Evolutionary conservation across 78 protist genomes (phyloP).

Genomic region (Protostelium mycophagum): DNA sequence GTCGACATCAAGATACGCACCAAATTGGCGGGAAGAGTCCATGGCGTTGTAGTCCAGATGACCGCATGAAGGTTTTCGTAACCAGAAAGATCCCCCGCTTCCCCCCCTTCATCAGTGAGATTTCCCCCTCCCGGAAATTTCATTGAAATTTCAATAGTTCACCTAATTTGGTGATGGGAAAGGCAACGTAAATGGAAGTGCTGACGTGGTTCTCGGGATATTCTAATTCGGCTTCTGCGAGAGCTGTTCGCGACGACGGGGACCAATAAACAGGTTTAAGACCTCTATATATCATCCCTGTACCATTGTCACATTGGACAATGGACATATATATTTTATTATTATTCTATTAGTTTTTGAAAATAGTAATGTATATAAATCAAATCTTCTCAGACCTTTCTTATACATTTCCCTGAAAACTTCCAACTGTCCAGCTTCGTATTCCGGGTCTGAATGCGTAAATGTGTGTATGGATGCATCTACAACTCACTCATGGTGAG

Average conservation of each 20-base stretch:
- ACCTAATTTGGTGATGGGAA: slow-evolving; percentile 7
- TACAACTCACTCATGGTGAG: slow-evolving; percentile 43
- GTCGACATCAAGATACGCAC: slow-evolving; percentile 8
- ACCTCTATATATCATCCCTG: slow-evolving; percentile 74
- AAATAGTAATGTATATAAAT: background rate
- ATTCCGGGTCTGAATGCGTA: slow-evolving; percentile 30
- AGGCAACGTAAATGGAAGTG: slow-evolving; percentile 62
- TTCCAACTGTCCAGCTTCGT: slow-evolving; percentile 77
- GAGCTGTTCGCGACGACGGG: slow-evolving; percentile 84
- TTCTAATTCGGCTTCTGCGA: slow-evolving; percentile 95
- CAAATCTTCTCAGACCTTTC: slow-evolving; percentile 30
- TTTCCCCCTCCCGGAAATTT: background rate
- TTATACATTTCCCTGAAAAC: slow-evolving; percentile 63
- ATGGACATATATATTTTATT: background rate
- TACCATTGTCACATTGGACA: background rate
- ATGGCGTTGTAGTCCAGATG: slow-evolving; percentile 96
- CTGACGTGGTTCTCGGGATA: slow-evolving; percentile 76
- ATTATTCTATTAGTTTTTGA: background rate
- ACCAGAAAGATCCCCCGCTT: background rate
- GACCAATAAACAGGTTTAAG: slow-evolving; percentile 92
- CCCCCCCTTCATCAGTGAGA: background rate
- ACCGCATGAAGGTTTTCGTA: slow-evolving; percentile 40
- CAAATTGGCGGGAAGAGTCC: slow-evolving; percentile 93
- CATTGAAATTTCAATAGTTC: background rate
- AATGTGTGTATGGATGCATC: background rate